phyloP scores from a whole-genome alignment of 2,329 filamentous ascomycete genomes.

The Lithohypha guttulata region DNA sequence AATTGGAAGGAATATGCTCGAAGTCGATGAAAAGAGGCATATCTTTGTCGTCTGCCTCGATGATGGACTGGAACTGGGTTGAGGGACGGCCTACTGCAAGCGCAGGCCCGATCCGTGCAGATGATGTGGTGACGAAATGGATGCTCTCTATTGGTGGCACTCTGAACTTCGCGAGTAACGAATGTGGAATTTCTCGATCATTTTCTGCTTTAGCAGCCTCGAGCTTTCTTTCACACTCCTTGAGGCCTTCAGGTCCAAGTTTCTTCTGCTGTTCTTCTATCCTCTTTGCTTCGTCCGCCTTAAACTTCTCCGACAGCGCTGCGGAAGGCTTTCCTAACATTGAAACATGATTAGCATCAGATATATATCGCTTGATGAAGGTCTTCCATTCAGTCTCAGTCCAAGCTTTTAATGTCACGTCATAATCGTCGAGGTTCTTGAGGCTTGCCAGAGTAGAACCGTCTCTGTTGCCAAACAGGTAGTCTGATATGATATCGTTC shows the following conservation, averaged over 20 bases:
- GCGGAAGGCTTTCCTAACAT: slow-evolving; percentile 79
- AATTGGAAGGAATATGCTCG: slow-evolving; percentile 86
- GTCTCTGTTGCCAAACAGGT: slow-evolving; percentile 77
- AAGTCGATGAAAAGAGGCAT: slow-evolving; percentile 91
- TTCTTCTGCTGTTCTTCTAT: slow-evolving; percentile 67
- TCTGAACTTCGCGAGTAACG: slow-evolving; percentile 68
- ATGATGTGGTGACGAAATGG: slow-evolving; percentile 82
- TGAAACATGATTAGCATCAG: slow-evolving; percentile 75
- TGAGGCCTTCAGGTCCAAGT: slow-evolving; percentile 72
- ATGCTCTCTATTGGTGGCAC: slow-evolving; percentile 84
- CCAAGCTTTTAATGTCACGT: slow-evolving; percentile 61
- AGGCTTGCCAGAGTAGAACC: slow-evolving; percentile 62
- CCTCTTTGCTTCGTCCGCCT: slow-evolving; percentile 67
- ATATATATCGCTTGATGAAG: slow-evolving; percentile 74
- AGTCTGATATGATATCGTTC: slow-evolving; percentile 79
- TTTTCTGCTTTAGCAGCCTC: slow-evolving; percentile 81
- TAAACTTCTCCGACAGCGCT: slow-evolving; percentile 67
- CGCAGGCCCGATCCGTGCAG: slow-evolving; percentile 71
- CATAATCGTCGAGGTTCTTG: slow-evolving; percentile 43
- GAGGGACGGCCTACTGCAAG: slow-evolving; percentile 55
- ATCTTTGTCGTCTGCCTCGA: slow-evolving; percentile 56
- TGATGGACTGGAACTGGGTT: slow-evolving; percentile 61
- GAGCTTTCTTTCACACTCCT: slow-evolving; percentile 61
- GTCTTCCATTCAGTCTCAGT: slow-evolving; percentile 70
- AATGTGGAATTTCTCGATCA: slow-evolving; percentile 70